Evolutionary conservation across 73 alveolate species (phyloP).

Genomic region (Paramecium pentaurelia): DNA sequence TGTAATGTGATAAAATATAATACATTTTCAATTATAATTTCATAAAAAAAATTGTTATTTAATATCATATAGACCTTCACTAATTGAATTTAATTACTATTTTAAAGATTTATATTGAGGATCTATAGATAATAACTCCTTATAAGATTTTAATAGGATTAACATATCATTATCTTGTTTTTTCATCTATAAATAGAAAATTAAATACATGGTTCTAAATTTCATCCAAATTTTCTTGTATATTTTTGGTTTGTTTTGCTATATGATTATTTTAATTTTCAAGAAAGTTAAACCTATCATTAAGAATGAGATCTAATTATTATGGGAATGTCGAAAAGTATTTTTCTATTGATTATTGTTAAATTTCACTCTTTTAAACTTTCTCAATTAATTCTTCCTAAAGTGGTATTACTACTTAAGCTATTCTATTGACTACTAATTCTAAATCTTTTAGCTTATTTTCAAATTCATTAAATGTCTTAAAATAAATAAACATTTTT

Average conservation of each 20-base stretch:
- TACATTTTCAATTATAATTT: too few relatives aligned
- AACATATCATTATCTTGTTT: neutral
- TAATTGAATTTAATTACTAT: neutral
- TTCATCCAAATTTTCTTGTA: neutral
- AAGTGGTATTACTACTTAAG: neutral
- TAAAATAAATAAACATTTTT: neutral
- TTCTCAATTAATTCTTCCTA: neutral
- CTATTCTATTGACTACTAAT: neutral
- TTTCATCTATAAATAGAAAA: neutral
- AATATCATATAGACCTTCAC: neutral
- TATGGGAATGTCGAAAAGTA: neutral
- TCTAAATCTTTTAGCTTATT: neutral
- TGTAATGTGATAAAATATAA: neutral
- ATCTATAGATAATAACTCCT: neutral
- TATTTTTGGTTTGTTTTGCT: neutral
- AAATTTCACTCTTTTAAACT: neutral
- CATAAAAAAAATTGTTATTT: neutral
- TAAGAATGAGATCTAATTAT: neutral
- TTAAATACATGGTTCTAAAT: neutral
- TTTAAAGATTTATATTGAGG: neutral
- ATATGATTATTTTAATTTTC: neutral
- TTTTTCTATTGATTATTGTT: neutral
- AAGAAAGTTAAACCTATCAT: neutral
- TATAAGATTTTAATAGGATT: neutral
- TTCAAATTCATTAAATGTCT: neutral